A percentile compares a stretch with the other conserved stretches of the same genome.
Conservation (phyloP, 2,329 filamentous ascomycete genomes). For the Fusarium neocosmosporiellum region DNA sequence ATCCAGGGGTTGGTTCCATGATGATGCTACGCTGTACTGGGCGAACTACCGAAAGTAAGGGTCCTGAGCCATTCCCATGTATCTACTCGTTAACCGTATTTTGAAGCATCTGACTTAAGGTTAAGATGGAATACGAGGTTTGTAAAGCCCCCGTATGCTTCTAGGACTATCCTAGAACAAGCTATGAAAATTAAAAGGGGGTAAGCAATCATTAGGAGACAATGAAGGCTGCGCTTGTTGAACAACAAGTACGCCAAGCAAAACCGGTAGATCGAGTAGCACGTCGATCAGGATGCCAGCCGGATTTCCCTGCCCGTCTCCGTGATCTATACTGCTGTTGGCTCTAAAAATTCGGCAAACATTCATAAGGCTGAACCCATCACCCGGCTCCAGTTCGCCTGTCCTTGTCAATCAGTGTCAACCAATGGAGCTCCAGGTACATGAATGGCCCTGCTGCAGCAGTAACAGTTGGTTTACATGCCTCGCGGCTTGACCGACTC, state of each 20-base stretch:
- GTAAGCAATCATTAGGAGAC: background rate
- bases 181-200: background rate
- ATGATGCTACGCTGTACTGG: background rate
- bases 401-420: background rate
- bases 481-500: background rate
- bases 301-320: background rate
- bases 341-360: background rate
- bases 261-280: background rate
- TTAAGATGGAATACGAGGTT: background rate
- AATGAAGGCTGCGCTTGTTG: background rate
- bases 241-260: background rate
- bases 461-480: background rate
- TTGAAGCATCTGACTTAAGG: background rate
- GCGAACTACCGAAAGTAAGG: background rate
- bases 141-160: background rate
- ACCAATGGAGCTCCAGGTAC: background rate
- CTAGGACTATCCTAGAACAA: background rate
- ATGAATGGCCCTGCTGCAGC: background rate
- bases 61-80: background rate
- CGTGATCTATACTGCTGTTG: background rate
- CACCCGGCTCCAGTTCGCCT: background rate
- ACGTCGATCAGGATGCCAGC: background rate
- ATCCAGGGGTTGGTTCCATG: background rate
- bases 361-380: constrained; percentile 2
- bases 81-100: background rate